These are phyloP conservation scores for Suillus cothurnatus DNA, from an alignment of 768 basidiomycete genomes.

Conservation along the genomic window DNA sequence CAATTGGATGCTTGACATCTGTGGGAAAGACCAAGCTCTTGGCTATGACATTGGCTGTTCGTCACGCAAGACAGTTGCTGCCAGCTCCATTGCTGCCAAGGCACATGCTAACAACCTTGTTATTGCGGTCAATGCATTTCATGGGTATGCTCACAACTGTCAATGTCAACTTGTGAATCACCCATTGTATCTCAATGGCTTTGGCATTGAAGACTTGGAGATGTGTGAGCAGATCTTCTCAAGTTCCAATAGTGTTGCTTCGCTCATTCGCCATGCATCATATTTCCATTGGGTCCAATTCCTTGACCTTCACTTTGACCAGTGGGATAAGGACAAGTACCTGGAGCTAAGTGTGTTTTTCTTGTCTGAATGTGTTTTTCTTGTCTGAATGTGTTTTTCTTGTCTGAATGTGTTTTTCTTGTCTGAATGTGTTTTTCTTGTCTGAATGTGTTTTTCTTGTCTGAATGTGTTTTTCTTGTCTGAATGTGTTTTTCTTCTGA, in stretches of 20 bases:
- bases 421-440: constrained; percentile 5
- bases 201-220: constrained; percentile 23
- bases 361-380: too few species aligned
- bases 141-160: constrained; percentile 26
- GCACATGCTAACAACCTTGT: constrained; percentile 8
- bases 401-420: too few species aligned
- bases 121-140: constrained; percentile 22
- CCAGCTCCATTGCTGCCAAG: constrained; percentile 18
- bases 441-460: too few species aligned
- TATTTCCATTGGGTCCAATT: constrained; percentile 22
- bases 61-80: constrained; percentile 20
- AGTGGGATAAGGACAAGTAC: constrained; percentile 9
- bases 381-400: constrained; percentile 5
- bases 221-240: constrained; percentile 21
- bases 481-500: too few species aligned
- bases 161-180: constrained; percentile 20
- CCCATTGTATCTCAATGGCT: constrained; percentile 13
- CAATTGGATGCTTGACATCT: constrained; percentile 24
- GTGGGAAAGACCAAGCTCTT: constrained; percentile 13
- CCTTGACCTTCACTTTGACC: constrained; percentile 12
- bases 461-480: constrained; percentile 3
- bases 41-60: constrained; percentile 34
- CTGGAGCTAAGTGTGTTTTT: constrained; percentile 8
- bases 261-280: constrained; percentile 11
- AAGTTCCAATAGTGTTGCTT: constrained; percentile 10